A percentile compares a stretch with the other conserved stretches of the same genome.
Conservation (phyloP, 768 basidiomycete species). For the Mycena rosella region DNA sequence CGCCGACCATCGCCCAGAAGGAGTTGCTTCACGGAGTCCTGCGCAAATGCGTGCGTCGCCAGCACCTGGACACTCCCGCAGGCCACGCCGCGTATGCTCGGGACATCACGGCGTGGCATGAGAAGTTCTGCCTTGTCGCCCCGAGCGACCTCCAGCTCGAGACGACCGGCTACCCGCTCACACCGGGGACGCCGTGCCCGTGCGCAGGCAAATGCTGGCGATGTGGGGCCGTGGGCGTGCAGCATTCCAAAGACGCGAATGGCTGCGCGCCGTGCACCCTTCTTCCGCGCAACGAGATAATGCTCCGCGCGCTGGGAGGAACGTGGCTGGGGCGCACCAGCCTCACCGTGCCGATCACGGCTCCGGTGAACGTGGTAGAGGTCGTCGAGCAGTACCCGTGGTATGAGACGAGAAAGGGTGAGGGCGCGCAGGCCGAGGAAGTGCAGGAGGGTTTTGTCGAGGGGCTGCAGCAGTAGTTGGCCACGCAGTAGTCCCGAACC, state of each 20-base stretch:
- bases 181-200: background rate
- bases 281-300: background rate
- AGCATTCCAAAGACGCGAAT: background rate
- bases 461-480: background rate
- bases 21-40: no score
- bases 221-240: background rate
- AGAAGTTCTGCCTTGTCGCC: no score
- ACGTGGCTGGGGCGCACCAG: background rate
- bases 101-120: no score
- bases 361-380: no score
- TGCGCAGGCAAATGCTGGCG: background rate
- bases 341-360: background rate
- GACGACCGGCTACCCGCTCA: background rate
- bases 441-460: background rate
- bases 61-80: no score
- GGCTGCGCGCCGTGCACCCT: background rate
- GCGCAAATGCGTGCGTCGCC: no score
- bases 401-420: no score
- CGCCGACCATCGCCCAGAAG: no score
- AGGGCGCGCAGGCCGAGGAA: background rate
- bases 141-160: no score
- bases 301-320: background rate
- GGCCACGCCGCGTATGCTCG: no score
- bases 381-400: background rate
- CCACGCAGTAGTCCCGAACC: background rate